Percentiles rank a stretch among this genome's conserved stretches.
phyloP scores from a whole-genome alignment of 768 basidiomycete genomes.

The Boletellus emodensis region DNA sequence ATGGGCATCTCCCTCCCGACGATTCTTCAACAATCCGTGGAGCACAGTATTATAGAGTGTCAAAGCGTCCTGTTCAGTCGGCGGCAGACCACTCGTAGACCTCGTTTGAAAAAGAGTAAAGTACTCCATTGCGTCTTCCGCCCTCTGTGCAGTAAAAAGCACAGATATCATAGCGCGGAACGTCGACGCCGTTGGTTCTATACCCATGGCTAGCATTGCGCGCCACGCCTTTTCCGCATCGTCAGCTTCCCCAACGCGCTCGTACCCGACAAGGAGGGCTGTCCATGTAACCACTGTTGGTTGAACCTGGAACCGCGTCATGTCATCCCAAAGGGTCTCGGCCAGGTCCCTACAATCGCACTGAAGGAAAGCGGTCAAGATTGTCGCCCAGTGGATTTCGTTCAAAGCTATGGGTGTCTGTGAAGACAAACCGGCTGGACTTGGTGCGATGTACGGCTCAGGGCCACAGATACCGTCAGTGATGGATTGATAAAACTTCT shows the following conservation, averaged over 20 bases:
- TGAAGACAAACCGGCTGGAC: slow-evolving; percentile 34
- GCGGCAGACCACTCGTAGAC: slow-evolving; percentile 13
- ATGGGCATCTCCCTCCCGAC: slow-evolving; percentile 38
- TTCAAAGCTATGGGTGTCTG: slow-evolving; percentile 48
- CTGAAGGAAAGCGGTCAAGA: slow-evolving; percentile 62
- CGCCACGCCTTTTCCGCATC: slow-evolving; percentile 61
- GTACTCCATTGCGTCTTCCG: slow-evolving; percentile 47
- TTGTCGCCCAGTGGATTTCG: slow-evolving; percentile 57
- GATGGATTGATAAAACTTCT: slow-evolving; percentile 48
- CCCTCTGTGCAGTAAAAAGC: slow-evolving; percentile 48
- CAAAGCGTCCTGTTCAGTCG: slow-evolving; percentile 32
- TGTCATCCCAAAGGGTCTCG: slow-evolving; percentile 65
- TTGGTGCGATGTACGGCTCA: slow-evolving; percentile 51
- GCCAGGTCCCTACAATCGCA: slow-evolving; percentile 55
- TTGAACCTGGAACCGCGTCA: slow-evolving; percentile 42
- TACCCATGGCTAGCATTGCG: slow-evolving; percentile 52
- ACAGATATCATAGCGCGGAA: slow-evolving; percentile 70
- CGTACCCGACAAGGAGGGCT: slow-evolving; percentile 62
- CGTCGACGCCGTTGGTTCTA: slow-evolving; percentile 56
- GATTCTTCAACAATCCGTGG: slow-evolving; percentile 54
- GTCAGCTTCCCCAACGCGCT: slow-evolving; percentile 43
- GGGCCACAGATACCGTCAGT: slow-evolving; percentile 48
- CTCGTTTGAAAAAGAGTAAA: slow-evolving; percentile 48
- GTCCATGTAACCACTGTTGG: slow-evolving; percentile 68
- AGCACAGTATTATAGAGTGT: slow-evolving; percentile 73